Base-by-base conservation (phyloP, 2,329 filamentous ascomycete genomes). In the Sclerotinia spermophila region DNA sequence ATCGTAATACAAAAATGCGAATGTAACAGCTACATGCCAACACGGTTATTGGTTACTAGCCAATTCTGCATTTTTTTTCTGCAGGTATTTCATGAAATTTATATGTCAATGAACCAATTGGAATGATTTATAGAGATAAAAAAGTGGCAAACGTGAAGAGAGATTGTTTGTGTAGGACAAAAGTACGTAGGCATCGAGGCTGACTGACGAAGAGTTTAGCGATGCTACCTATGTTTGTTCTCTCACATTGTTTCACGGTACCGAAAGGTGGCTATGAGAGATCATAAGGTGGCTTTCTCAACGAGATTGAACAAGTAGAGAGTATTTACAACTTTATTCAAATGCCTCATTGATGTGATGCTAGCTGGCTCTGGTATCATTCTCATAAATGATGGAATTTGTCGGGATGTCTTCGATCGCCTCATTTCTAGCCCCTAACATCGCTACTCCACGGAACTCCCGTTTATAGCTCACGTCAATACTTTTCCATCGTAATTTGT, bases 111-210 rank as follows among this genome's bases (percentile, higher is more conserved):
- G 33, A 21, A 5, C n/a, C 10, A 38, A 48, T 62, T 48, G 15
- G 1, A 48, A 30, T 30, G 17, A 19, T 3, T 11, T 13, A 24
- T 30, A 11, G 8, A 8, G 19, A 1, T 4, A 5, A 48, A 40
- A 21, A 38, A 15, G 8, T 30, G 33, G 24, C 55, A 68, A 40
- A 44, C 30, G 27, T 2, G 1, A 30, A 13, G 15, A 42, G 7
- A 21, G 38, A 38, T 30, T 53, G 45, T 66, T 66, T 66, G 62
- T 15, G 62, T 53, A 30, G 17, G 33, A 66, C 62, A 42, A 66
- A 17, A 5, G 5, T 8, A 53, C n/a, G 5, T 53, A 27, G 48
- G 1, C 4, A 53, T 65, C 62, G 62, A 65, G 45, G 35, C 45
- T 65, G 62, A 30, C n/a, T 17, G 45, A 40, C 17, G 44, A 64